phyloP scores from a whole-genome alignment of 2,329 filamentous ascomycete species.

The Huntiella bhutanensis region DNA sequence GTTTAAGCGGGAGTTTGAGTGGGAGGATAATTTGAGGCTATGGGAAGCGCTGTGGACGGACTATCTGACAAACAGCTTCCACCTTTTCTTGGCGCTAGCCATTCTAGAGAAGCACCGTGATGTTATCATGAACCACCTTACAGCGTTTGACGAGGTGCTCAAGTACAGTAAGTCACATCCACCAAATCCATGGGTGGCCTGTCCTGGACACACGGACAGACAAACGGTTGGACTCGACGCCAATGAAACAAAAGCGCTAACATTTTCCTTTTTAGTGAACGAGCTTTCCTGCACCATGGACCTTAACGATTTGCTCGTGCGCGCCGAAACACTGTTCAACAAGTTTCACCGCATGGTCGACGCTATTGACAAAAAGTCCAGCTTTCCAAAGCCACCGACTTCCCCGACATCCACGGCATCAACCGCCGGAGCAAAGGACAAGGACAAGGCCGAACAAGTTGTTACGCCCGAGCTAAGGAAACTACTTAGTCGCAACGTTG shows the following conservation, averaged over 20 bases:
- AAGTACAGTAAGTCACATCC: constrained; percentile 57
- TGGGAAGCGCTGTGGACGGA: constrained; percentile 97
- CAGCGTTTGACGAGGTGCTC: constrained; percentile 89
- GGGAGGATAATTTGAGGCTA: constrained; percentile 65
- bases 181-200: too few relatives aligned
- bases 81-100: constrained; percentile 81
- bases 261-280: constrained; percentile 45
- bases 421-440: constrained; percentile 12
- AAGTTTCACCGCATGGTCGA: constrained; percentile 79
- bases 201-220: too few relatives aligned
- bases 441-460: constrained; percentile 21
- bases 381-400: constrained; percentile 41
- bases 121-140: constrained; percentile 84
- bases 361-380: constrained; percentile 76
- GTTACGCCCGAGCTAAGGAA: constrained; percentile 39
- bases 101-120: constrained; percentile 93
- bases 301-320: constrained; percentile 63
- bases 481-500: constrained; percentile 30
- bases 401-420: constrained; percentile 11
- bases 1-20: constrained; percentile 95
- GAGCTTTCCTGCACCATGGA: constrained; percentile 90
- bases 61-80: constrained; percentile 72
- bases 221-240: too few relatives aligned
- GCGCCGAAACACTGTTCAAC: constrained; percentile 74
- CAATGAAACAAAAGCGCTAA: constrained; percentile 1